Evolutionary conservation across 306 rosid species (phyloP).

Genomic region (Trifolium repens): DNA sequence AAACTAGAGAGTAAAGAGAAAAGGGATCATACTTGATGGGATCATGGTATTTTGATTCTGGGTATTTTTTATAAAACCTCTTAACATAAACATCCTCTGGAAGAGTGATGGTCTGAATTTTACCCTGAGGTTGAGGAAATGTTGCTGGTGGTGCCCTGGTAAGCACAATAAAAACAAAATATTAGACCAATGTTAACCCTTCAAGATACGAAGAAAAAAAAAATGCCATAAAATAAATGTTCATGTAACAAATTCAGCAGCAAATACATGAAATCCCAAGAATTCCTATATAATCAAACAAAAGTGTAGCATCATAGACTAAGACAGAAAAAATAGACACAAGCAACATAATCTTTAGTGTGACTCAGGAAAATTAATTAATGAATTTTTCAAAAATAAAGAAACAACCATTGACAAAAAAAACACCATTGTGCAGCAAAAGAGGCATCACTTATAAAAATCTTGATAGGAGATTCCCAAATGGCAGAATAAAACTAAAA

Average conservation of each 20-base stretch:
- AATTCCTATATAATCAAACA: constrained; percentile 4
- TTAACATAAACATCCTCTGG: constrained; percentile 85
- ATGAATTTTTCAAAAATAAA: neutral
- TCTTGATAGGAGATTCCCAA: constrained; percentile 21
- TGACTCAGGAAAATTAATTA: neutral
- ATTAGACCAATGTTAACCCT: constrained; percentile 9
- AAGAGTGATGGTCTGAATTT: constrained; percentile 68
- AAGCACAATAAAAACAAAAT: constrained; percentile 30
- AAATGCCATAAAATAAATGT: neutral
- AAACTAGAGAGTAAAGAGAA: constrained; percentile 32
- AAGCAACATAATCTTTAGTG: neutral
- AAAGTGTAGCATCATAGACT: neutral
- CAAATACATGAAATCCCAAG: neutral
- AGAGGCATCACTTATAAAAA: neutral
- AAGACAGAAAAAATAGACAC: neutral
- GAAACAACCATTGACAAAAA: neutral
- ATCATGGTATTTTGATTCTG: constrained; percentile 73
- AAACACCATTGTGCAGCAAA: constrained; percentile 6
- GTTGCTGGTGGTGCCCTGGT: constrained; percentile 82
- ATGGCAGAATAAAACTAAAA: neutral
- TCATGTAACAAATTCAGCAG: neutral
- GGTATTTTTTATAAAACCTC: constrained; percentile 71
- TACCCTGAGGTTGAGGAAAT: constrained; percentile 70
- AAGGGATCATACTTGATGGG: constrained; percentile 65
- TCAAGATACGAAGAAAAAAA: neutral